A percentile compares a stretch with the other conserved stretches of the same genome.
Conservation (phyloP, 768 basidiomycete genomes). For the Amanita thiersii region DNA sequence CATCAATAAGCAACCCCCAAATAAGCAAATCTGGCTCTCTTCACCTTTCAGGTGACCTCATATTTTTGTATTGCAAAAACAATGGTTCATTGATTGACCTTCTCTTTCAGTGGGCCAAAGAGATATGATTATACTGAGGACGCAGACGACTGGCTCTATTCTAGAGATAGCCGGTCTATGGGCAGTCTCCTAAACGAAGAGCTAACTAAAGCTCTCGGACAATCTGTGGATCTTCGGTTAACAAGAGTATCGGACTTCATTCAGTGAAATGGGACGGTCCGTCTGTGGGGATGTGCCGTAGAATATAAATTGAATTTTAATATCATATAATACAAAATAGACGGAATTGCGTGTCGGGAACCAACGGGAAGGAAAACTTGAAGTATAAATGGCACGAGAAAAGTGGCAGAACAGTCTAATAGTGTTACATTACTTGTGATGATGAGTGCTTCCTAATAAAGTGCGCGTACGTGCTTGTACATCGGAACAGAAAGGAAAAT, state of each 20-base stretch:
- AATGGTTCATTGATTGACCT: constrained; percentile 1
- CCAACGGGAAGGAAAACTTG: background rate
- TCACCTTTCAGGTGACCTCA: constrained; percentile 80
- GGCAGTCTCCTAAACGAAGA: constrained; percentile 62
- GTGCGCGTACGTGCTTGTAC: too few species aligned
- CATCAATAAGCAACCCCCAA: constrained; percentile 95
- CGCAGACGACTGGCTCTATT: constrained; percentile 66
- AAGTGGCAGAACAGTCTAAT: too few species aligned
- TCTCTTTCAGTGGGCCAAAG: constrained; percentile 69
- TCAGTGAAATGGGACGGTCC: too few species aligned
- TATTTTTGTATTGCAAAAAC: constrained; percentile 7
- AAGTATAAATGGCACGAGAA: too few species aligned
- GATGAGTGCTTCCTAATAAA: too few species aligned
- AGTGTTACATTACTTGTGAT: too few species aligned
- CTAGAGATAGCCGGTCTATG: constrained; percentile 55
- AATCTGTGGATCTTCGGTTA: constrained; percentile 23
- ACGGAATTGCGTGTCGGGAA: constrained; percentile 1
- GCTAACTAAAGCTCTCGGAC: constrained; percentile 31
- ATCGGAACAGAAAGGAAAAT: too few species aligned
- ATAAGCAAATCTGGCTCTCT: constrained; percentile 95
- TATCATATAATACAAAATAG: constrained; percentile 2
- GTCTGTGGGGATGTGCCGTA: too few species aligned
- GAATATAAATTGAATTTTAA: too few species aligned
- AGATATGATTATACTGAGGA: constrained; percentile 70
- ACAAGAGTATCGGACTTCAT: constrained; percentile 13